Base-by-base conservation (phyloP, 2,329 filamentous ascomycete species). In the Beauveria scarabaeidicola region DNA sequence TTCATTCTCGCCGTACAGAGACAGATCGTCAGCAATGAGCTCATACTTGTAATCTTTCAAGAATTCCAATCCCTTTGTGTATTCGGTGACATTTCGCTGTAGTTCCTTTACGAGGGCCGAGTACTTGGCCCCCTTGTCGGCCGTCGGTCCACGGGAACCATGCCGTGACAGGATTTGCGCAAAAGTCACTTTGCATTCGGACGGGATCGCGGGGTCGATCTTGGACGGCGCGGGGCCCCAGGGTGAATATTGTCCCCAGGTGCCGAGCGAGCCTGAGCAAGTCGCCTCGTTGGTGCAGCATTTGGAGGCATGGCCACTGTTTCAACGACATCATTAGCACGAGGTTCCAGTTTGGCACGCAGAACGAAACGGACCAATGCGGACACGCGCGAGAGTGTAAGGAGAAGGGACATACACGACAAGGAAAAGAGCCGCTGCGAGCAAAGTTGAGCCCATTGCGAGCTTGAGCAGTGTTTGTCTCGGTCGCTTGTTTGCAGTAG, bases 191-290 rank as follows among this genome's bases (percentile, higher is more conserved):
- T 81, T 75, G 73, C 92, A 97, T n/a, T 77, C 78, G 0, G 76
- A 65, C 0, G 91, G 91, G 1, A 88, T 75, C 8, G 77, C 76
- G 7, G 78, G 66, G 17, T 83, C 76, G 54, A 90, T 82, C 3
- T 82, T 77, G 1, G 88, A 91, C 7, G 85, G 81, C 0, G 92
- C 86, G 1, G 86, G 81, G 73, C 89, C 96, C 74, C 85, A 95
- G 2, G 91, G 90, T 19, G 90, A 88, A 72, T 96, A 96, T 70
- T 93, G 91, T 59, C 91, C 92, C 90, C 91, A 96, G 59, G 78
- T 81, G 64, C 85, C 87, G 1, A 85, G 83, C 48, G 87, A 79
- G 25, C 55, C 55, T n/a, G 47, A 52, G 38, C 55, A 58, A 17
- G 48, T 59, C 57, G 40, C 57, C 40, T 47, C 47, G 15, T 53